Base-by-base conservation (phyloP, 345 rosid genomes). In the Turritis glabra region DNA sequence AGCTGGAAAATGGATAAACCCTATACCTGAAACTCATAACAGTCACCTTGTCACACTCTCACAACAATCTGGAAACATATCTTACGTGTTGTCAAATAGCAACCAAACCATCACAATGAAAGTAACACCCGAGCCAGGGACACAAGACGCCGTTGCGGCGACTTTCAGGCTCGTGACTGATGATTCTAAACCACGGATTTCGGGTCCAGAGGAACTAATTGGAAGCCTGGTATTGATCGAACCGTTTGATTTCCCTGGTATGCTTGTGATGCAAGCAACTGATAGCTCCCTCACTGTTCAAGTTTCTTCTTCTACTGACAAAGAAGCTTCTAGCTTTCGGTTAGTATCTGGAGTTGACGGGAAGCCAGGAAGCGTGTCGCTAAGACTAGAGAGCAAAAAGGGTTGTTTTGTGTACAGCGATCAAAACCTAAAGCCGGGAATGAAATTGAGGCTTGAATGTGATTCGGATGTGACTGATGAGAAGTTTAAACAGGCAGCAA, bases 181-280 rank as follows among this genome's bases (percentile, higher is more conserved):
- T 26, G 84, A 75, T 41, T 17, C 73, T n/a, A 66, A 77, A 44
- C 18, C 11, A 33, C 18, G 43, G 69, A 3, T 79, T 13, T 58
- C 53, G 0, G 72, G 77, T 75, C 80, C 64, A 13, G 76, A 56
- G 72, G 88, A 80, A 44, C 61, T 79, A 4, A 79, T 85, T 22
- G 96, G 96, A 19, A 79, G 87, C 78, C 53, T 54, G 8, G 84
- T 92, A 48, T 79, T 75, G 84, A 81, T 92, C 0, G 99, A 95
- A 64, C 93, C 97, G 57, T 90, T 90, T 43, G 85, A 85, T 79
- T 82, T 82, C 70, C 96, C 99, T 3, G 97, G 97, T 44, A 89
- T 84, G 95, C 48, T 84, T 53, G 44, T 95, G 26, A 84, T 61
- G 65, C 77, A 81, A 71, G 89, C 83, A 57, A 54, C 64, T 32